phyloP scores from a whole-genome alignment of 202 grass and related monocot species.

The Bolboschoenoplectus hybrid region DNA sequence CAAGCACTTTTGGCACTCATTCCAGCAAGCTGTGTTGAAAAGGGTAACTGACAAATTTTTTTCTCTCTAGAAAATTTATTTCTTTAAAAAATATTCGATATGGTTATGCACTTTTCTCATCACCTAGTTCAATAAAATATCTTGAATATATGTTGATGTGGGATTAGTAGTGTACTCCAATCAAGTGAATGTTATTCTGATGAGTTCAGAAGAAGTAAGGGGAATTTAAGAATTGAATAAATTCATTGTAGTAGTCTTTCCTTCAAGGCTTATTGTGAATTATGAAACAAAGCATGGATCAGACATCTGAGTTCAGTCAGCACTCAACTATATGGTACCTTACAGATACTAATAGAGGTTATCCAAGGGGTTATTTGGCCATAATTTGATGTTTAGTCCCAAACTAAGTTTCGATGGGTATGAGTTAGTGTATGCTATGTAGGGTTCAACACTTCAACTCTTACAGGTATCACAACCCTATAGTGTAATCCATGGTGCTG shows the following conservation, averaged over 20 bases:
- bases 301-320: neutral
- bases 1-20: conserved; percentile 8
- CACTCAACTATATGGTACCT: conserved; percentile 25
- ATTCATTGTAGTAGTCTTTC: neutral
- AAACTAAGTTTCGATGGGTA: neutral
- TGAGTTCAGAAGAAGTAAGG: neutral
- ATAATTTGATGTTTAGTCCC: conserved; percentile 12
- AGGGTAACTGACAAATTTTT: neutral
- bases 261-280: neutral
- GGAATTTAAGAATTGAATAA: neutral
- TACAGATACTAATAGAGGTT: conserved; percentile 28
- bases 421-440: neutral
- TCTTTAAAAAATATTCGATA: conserved; percentile 9
- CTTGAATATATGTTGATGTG: neutral
- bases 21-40: neutral
- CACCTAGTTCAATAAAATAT: neutral
- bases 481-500: neutral
- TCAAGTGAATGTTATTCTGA: neutral
- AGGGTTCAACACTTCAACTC: conserved; percentile 15
- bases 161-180: neutral
- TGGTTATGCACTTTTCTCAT: conserved; percentile 1
- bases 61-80: neutral
- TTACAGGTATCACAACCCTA: conserved; percentile 5
- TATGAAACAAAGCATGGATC: conserved; percentile 6
- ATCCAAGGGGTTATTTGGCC: conserved; percentile 29